A percentile compares a stretch with the other conserved stretches of the same genome.
Conservation (phyloP, 2,329 filamentous ascomycete species). For the Aspergillus pseudoterreus region DNA sequence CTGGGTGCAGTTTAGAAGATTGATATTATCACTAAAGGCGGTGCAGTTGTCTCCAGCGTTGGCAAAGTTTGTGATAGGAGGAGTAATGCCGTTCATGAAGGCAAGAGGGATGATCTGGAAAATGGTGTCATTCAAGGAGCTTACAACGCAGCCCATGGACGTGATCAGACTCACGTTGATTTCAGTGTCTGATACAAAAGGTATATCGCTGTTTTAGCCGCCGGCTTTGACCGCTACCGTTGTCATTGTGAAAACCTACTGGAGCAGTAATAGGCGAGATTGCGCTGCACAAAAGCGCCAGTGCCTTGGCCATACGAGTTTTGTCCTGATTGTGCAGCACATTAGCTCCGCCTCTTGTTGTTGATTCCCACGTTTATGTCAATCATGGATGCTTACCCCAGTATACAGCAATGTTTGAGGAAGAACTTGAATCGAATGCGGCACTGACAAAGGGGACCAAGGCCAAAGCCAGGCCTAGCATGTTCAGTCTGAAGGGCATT, state of each 20-base stretch:
- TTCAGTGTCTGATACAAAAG: constrained; percentile 18
- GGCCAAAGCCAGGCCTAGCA: not conserved
- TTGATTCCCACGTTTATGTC: not conserved
- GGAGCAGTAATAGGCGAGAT: constrained; percentile 57
- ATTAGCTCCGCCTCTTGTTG: not conserved
- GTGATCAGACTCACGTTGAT: constrained; percentile 17
- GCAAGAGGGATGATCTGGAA: constrained; percentile 59
- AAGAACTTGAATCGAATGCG: not conserved
- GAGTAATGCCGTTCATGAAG: constrained; percentile 58
- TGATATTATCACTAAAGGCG: constrained; percentile 50
- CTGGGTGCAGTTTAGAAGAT: constrained; percentile 58
- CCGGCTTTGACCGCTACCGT: not conserved
- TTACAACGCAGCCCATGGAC: not conserved
- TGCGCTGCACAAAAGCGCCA: constrained; percentile 49
- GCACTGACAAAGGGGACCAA: not conserved
- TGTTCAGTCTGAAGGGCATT: not conserved
- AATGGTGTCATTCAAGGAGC: not conserved
- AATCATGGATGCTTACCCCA: constrained; percentile 47
- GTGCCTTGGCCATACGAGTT: constrained; percentile 52
- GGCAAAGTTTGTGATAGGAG: constrained; percentile 60
- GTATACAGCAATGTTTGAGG: constrained; percentile 59
- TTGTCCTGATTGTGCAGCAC: constrained; percentile 44
- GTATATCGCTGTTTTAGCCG: not conserved
- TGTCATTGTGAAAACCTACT: constrained; percentile 40
- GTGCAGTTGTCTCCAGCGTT: constrained; percentile 60